Base-by-base conservation (phyloP, 2,329 filamentous ascomycete species). In the Exophiala xenobiotica region DNA sequence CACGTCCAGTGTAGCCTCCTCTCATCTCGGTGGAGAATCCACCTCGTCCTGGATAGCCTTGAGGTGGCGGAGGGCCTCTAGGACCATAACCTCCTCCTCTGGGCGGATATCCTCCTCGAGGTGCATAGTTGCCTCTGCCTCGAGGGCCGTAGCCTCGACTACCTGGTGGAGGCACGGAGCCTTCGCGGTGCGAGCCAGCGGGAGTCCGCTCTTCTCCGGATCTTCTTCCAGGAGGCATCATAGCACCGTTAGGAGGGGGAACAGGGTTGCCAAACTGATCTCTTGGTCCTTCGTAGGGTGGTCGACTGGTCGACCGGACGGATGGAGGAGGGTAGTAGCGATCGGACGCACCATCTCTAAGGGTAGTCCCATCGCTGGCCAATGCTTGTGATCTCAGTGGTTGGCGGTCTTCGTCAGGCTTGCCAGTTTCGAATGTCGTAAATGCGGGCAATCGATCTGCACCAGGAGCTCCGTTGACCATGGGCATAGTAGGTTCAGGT, bases 401-500 rank as follows among this genome's bases (percentile, higher is more conserved):
- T 42, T 58, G 59, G 11, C 49, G 50, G 9, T 60, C 57, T 37
- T 61, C 52, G 23, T 60, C 50, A 4, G 52, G 40, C 46, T 49
- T 57, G 18, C 44, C 26, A 18, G 49, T 63, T 18, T 65, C 65
- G 58, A 72, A 75, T 0, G 70, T 68, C 12, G 72, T 68, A 59
- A 76, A 83, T 9, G 75, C 73, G 9, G 76, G 72, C 2, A 70
- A 66, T 22, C 74, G 74, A 44, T 76, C 71, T 6, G 77, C 72
- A 4, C 71, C 78, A 26, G 81, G 78, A 33, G 76, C 75, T 38
- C 79, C 78, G 64, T 79, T 79, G 18, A 82, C 68, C 39, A 80
- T 71, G 6, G 83, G 79, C 46, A 83, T 71, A 16, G 81, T 82
- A 6, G 83, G 80, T 56, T 77, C 75, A 49, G 81, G 75, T 49